Conservation (phyloP, 2,329 filamentous ascomycete genomes). For the Neonectria faginata region DNA sequence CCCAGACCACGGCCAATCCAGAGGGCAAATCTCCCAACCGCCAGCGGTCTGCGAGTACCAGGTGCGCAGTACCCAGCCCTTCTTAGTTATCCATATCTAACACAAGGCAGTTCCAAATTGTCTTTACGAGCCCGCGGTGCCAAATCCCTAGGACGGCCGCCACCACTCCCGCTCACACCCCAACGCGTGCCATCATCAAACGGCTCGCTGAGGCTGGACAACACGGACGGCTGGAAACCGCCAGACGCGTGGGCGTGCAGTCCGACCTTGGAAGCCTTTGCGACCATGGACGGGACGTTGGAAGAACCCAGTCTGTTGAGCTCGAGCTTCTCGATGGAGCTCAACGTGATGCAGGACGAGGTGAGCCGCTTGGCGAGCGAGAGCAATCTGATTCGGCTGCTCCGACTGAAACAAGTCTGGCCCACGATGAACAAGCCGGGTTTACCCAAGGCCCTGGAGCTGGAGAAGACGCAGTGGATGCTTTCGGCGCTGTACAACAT, state of each 20-base stretch:
- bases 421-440: slow-evolving; percentile 17
- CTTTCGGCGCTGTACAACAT: slow-evolving; percentile 65
- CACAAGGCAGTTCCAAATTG: neutral
- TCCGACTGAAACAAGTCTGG: slow-evolving; percentile 60
- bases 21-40: neutral
- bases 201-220: neutral
- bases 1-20: neutral
- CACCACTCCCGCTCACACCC: neutral
- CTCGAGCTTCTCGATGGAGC: neutral
- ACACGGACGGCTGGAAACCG: neutral
- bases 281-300: neutral
- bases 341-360: slow-evolving; percentile 30
- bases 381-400: slow-evolving; percentile 57
- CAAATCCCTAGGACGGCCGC: neutral
- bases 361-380: slow-evolving; percentile 39
- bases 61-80: neutral
- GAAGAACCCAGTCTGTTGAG: slow-evolving; percentile 1
- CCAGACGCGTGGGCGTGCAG: neutral
- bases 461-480: slow-evolving; percentile 71
- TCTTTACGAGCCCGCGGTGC: too few species aligned
- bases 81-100: neutral
- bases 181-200: neutral
- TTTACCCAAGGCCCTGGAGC: slow-evolving; percentile 52
- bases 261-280: neutral
- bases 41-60: neutral